phyloP scores from a whole-genome alignment of 495 filamentous ascomycete genomes.

The Acidomyces sp. region DNA sequence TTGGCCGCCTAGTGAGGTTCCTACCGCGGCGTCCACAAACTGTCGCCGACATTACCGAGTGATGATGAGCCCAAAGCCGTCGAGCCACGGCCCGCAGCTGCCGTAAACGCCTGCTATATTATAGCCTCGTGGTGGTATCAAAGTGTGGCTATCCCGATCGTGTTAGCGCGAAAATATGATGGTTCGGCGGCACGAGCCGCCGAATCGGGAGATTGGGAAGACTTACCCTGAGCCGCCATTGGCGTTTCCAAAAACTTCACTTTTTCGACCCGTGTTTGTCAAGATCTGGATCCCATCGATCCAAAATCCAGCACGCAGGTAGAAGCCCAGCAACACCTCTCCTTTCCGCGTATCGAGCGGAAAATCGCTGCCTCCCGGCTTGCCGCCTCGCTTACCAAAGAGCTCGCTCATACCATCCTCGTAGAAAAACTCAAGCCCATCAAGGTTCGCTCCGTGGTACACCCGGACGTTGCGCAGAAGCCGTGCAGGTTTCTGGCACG shows the following conservation, averaged over 20 bases:
- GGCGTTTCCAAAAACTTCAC: constrained; percentile 71
- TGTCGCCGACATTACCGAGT: no score
- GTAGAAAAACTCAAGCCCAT: constrained; percentile 86
- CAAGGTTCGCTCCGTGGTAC: constrained; percentile 65
- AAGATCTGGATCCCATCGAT: constrained; percentile 86
- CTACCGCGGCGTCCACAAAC: no score
- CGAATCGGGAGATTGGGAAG: constrained; percentile 16
- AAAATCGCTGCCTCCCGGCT: constrained; percentile 62
- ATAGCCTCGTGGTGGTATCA: constrained; percentile 83
- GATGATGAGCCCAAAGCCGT: constrained; percentile 81
- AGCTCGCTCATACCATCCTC: constrained; percentile 78
- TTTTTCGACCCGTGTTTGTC: constrained; percentile 75
- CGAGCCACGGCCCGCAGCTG: constrained; percentile 68
- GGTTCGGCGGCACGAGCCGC: no score
- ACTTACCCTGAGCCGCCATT: constrained; percentile 71
- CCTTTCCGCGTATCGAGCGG: constrained; percentile 71
- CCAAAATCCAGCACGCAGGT: constrained; percentile 67
- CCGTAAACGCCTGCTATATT: constrained; percentile 79
- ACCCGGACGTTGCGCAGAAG: constrained; percentile 62
- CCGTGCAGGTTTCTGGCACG: constrained; percentile 52
- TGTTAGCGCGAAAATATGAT: background rate
- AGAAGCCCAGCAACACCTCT: constrained; percentile 80
- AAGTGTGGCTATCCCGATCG: constrained; percentile 49
- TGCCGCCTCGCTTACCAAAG: constrained; percentile 74
- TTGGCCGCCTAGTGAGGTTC: no score